Percentiles rank a stretch among this genome's conserved stretches.
Conservation (phyloP, 371 early-diverging fungal species). For the Mucor saturninus region DNA sequence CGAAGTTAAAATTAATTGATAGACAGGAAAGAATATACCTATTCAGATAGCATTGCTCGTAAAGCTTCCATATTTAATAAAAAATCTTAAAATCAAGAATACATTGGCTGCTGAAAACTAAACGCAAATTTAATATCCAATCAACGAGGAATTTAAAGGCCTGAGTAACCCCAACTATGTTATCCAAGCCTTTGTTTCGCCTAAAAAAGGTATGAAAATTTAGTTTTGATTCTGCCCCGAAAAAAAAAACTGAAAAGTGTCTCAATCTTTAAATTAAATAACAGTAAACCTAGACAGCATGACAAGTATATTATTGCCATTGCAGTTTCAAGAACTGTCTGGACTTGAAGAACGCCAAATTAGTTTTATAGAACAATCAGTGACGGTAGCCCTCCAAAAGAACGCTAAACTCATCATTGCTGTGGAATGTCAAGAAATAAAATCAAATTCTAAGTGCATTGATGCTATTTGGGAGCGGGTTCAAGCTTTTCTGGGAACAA, state of each 20-base stretch:
- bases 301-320: slow-evolving; percentile 15
- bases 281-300: neutral
- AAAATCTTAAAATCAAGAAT: no score
- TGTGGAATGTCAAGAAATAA: slow-evolving; percentile 28
- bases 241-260: no score
- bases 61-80: no score
- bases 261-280: neutral
- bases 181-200: no score
- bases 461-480: slow-evolving; percentile 39
- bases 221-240: neutral
- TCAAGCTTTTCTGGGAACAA: slow-evolving; percentile 37
- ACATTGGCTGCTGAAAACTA: no score
- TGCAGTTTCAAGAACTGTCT: neutral
- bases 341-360: slow-evolving; percentile 9
- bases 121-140: no score
- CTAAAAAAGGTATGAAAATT: no score
- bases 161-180: no score
- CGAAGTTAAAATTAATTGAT: no score
- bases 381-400: slow-evolving; percentile 8
- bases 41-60: no score
- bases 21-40: no score
- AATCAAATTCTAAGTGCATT: slow-evolving; percentile 7
- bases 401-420: slow-evolving; percentile 12
- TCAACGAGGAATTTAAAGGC: no score
- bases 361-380: slow-evolving; percentile 16